These are phyloP conservation scores for Trebouxia sp. DNA, from an alignment of 139 green algal genomes.

Conservation along the genomic window DNA sequence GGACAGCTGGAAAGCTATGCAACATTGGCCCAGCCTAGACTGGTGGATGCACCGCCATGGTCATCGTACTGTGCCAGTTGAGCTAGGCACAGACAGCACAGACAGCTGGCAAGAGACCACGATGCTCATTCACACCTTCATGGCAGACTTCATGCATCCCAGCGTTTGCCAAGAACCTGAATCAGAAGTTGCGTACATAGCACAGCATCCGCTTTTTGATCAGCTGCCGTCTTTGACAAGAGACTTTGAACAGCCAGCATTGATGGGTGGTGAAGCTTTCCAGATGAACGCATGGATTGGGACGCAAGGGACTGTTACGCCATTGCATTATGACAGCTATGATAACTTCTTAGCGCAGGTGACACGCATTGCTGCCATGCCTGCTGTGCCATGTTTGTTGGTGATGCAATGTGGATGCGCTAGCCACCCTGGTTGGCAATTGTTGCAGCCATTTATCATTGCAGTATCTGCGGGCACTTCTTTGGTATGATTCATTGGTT, in stretches of 20 bases:
- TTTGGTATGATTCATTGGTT: too few relatives aligned
- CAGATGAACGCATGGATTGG: conserved; percentile 91
- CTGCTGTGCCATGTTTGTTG: conserved; percentile 13
- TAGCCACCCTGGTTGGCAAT: too few relatives aligned
- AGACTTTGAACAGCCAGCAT: conserved; percentile 81
- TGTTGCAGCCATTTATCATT: too few relatives aligned
- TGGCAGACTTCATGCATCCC: conserved; percentile 1
- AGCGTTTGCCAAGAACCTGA: background rate
- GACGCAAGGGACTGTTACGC: conserved; percentile 81
- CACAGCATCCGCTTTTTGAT: conserved; percentile 90
- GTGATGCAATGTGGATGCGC: too few relatives aligned
- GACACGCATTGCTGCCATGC: too few relatives aligned
- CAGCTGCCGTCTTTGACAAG: conserved; percentile 77
- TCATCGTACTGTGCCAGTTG: conserved; percentile 81
- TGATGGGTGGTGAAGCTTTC: conserved; percentile 66
- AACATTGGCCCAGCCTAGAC: conserved; percentile 59
- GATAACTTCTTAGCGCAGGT: conserved; percentile 91
- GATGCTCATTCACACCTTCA: conserved; percentile 19
- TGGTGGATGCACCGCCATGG: conserved; percentile 71
- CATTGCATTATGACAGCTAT: conserved; percentile 85
- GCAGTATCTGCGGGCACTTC: too few relatives aligned
- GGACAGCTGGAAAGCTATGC: conserved; percentile 78
- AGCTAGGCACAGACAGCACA: conserved; percentile 45
- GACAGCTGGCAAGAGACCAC: conserved; percentile 30
- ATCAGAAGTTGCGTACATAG: conserved; percentile 71